Percentiles rank a stretch among this genome's conserved stretches.
phyloP scores from a whole-genome alignment of 2,329 filamentous ascomycete genomes.

The Colletotrichum melonis region DNA sequence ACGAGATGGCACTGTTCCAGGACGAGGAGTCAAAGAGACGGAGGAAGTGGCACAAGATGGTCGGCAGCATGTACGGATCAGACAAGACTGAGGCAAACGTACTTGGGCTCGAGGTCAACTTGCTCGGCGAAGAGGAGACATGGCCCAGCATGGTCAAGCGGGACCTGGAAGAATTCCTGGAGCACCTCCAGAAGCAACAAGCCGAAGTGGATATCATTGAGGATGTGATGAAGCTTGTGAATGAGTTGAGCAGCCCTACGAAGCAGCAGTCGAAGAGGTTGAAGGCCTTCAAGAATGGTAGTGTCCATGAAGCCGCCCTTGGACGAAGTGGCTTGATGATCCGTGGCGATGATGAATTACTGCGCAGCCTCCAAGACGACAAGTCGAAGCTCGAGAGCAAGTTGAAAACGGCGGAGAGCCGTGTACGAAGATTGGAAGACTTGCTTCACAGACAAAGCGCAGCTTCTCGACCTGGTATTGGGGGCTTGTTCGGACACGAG shows the following conservation, averaged over 20 bases:
- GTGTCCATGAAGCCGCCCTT: conserved; percentile 88
- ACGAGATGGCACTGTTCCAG: conserved; percentile 91
- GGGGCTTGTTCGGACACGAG: conserved; percentile 65
- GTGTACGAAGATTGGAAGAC: conserved; percentile 91
- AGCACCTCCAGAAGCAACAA: conserved; percentile 72
- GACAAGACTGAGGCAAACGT: conserved; percentile 76
- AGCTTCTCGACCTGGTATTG: conserved; percentile 63
- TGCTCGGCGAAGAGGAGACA: conserved; percentile 80
- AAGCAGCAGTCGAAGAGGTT: conserved; percentile 88
- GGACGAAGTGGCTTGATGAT: conserved; percentile 88
- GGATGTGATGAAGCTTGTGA: conserved; percentile 80
- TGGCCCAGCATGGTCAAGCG: conserved; percentile 84
- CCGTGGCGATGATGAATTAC: conserved; percentile 87
- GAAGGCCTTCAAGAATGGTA: conserved; percentile 96
- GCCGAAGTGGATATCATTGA: conserved; percentile 74
- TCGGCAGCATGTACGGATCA: conserved; percentile 78
- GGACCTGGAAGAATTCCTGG: conserved; percentile 81
- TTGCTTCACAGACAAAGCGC: conserved; percentile 86
- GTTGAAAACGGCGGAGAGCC: conserved; percentile 85
- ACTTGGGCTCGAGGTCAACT: conserved; percentile 84
- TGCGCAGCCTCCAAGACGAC: conserved; percentile 82
- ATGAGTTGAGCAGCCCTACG: conserved; percentile 83
- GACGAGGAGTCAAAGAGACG: conserved; percentile 92
- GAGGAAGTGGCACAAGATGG: conserved; percentile 89
- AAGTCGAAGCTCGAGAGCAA: conserved; percentile 80